A percentile compares a stretch with the other conserved stretches of the same genome.
These are phyloP conservation scores for Malus hybrid DNA, from an alignment of 331 rosid species.

Conservation along the genomic window DNA sequence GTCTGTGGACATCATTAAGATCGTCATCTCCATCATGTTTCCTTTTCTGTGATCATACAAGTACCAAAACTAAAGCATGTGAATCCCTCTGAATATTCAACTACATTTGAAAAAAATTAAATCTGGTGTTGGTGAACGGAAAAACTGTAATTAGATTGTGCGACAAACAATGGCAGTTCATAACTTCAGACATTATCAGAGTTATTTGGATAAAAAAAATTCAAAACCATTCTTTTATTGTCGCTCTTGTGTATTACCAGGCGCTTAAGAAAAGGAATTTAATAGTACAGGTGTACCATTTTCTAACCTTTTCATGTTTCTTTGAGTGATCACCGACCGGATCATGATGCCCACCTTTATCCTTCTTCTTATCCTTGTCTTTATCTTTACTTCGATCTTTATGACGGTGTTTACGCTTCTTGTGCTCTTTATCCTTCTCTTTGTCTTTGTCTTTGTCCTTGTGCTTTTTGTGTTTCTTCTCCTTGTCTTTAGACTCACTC, in stretches of 20 bases:
- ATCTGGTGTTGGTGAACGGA: not conserved
- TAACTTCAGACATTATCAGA: not conserved
- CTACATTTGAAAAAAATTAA: not conserved
- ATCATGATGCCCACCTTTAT: constrained; percentile 78
- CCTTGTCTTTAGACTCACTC: constrained; percentile 80
- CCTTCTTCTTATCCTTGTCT: constrained; percentile 93
- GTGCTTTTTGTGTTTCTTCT: constrained; percentile 83
- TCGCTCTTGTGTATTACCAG: not conserved
- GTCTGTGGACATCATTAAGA: constrained; percentile 73
- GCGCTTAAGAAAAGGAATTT: constrained; percentile 7
- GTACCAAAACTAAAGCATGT: constrained; percentile 1
- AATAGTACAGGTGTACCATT: constrained; percentile 14
- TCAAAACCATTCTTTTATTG: not conserved
- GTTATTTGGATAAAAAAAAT: not conserved
- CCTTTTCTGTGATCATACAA: constrained; percentile 68
- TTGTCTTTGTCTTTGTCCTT: constrained; percentile 75
- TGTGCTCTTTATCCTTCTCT: constrained; percentile 92
- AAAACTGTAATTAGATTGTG: not conserved
- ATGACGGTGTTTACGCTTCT: constrained; percentile 80
- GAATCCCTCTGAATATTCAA: not conserved
- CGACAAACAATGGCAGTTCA: not conserved
- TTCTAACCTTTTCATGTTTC: constrained; percentile 91
- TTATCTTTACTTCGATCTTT: constrained; percentile 83
- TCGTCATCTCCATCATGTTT: constrained; percentile 98
- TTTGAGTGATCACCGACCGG: constrained; percentile 76